Evolutionary conservation across 805 yeast species (phyloP).

Genomic region (Lachancea sp.): DNA sequence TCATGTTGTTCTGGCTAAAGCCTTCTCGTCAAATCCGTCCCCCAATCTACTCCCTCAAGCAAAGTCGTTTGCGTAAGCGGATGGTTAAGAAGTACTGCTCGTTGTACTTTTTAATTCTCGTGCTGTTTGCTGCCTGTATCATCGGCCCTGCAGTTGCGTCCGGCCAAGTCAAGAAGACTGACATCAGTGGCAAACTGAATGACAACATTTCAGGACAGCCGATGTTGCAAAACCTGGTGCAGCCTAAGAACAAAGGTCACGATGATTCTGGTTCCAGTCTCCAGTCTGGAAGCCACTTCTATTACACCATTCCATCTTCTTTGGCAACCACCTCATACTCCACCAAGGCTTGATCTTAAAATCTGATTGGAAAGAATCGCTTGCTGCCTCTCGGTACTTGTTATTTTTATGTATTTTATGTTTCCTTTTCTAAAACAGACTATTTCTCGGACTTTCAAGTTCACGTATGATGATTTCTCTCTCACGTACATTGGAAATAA

Average conservation of each 20-base stretch:
- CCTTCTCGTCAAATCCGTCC: slow-evolving; percentile 97
- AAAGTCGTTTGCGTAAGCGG: slow-evolving; percentile 92
- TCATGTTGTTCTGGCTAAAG: slow-evolving; percentile 97
- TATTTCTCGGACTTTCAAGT: background rate
- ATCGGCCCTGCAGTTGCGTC: slow-evolving; percentile 91
- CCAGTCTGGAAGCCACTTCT: slow-evolving; percentile 31
- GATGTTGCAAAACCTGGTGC: slow-evolving; percentile 70
- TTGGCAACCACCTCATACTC: slow-evolving; percentile 40
- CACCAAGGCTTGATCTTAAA: slow-evolving; percentile 38
- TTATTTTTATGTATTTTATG: slow-evolving; percentile 4
- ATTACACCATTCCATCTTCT: slow-evolving; percentile 48
- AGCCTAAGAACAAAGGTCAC: slow-evolving; percentile 75
- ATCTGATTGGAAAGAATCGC: background rate
- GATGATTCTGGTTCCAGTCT: slow-evolving; percentile 69
- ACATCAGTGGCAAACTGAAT: slow-evolving; percentile 24
- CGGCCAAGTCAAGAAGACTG: slow-evolving; percentile 39
- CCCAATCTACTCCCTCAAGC: slow-evolving; percentile 94
- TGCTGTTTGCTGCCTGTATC: slow-evolving; percentile 66
- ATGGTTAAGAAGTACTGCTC: slow-evolving; percentile 92
- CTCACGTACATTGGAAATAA: too few species aligned
- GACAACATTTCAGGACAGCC: slow-evolving; percentile 25
- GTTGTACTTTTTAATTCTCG: slow-evolving; percentile 65
- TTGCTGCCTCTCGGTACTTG: background rate
- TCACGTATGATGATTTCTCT: too few species aligned
- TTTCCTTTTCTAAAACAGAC: background rate